Evolutionary conservation across 2,329 filamentous ascomycete genomes (phyloP).

Genomic region (Fusarium redolens): DNA sequence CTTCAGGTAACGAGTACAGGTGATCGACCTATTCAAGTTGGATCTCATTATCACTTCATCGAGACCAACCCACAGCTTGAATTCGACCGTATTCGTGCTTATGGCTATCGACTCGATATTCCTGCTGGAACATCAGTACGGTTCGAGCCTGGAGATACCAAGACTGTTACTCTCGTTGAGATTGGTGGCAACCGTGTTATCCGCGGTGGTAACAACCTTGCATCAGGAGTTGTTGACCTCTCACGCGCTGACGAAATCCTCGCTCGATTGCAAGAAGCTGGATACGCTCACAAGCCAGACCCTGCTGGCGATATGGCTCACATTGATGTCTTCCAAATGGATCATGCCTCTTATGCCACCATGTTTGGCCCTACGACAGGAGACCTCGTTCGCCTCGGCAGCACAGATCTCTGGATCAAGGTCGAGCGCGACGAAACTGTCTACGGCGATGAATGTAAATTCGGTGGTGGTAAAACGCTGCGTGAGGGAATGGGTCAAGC

Average conservation of each 20-base stretch:
- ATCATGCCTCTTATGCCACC: slow-evolving; percentile 79
- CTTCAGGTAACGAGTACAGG: slow-evolving; percentile 86
- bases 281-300: slow-evolving; percentile 82
- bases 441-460: slow-evolving; percentile 95
- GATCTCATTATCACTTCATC: slow-evolving; percentile 96
- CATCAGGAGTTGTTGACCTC: slow-evolving; percentile 76
- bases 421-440: slow-evolving; percentile 87
- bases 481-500: slow-evolving; percentile 97
- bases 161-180: slow-evolving; percentile 89
- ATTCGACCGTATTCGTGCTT: slow-evolving; percentile 85
- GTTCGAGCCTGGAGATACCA: slow-evolving; percentile 93
- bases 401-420: slow-evolving; percentile 89
- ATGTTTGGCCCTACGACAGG: slow-evolving; percentile 97
- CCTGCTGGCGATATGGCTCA: slow-evolving; percentile 65
- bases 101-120: slow-evolving; percentile 90
- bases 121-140: slow-evolving; percentile 90
- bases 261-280: slow-evolving; percentile 72
- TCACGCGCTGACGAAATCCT: slow-evolving; percentile 74
- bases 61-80: slow-evolving; percentile 92
- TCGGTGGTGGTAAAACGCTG: slow-evolving; percentile 93
- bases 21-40: slow-evolving; percentile 90
- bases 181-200: slow-evolving; percentile 86
- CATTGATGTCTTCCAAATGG: slow-evolving; percentile 76
- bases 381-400: slow-evolving; percentile 83
- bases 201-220: slow-evolving; percentile 84